Evolutionary conservation across 2,329 filamentous ascomycete species (phyloP).

Genomic region (Colletotrichum filicis): DNA sequence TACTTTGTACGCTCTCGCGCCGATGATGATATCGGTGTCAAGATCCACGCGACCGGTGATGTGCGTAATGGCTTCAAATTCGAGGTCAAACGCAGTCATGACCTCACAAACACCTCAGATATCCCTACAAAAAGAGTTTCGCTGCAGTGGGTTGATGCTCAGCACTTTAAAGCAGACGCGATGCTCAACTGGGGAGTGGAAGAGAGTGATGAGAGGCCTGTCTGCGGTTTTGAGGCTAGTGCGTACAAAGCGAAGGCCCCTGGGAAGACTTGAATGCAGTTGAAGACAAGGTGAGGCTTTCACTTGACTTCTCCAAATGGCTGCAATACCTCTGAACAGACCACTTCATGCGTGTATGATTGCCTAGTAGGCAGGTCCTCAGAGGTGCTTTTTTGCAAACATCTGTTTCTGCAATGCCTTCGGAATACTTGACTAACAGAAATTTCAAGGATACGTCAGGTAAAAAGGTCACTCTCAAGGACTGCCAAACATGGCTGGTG

Average conservation of each 20-base stretch:
- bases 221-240: not conserved
- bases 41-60: not conserved
- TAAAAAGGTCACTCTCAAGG: not conserved
- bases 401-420: not conserved
- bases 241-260: not conserved
- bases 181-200: not conserved
- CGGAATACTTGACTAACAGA: not conserved
- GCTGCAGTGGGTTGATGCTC: not conserved
- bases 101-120: not conserved
- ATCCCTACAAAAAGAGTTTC: not conserved
- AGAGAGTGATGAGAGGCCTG: not conserved
- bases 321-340: not conserved
- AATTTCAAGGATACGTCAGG: not conserved
- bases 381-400: not conserved
- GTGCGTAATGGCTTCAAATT: not conserved
- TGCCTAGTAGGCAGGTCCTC: no score
- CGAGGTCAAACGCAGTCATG: not conserved
- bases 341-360: not conserved
- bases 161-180: not conserved
- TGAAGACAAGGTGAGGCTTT: not conserved
- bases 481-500: not conserved
- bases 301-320: not conserved
- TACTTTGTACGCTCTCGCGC: not conserved
- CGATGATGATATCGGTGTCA: not conserved
- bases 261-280: not conserved